Evolutionary conservation across 805 yeast species (phyloP), one percentile per base, ranked within the genome.

Genomic region (Schizosaccharomyces osmophilus): DNA sequence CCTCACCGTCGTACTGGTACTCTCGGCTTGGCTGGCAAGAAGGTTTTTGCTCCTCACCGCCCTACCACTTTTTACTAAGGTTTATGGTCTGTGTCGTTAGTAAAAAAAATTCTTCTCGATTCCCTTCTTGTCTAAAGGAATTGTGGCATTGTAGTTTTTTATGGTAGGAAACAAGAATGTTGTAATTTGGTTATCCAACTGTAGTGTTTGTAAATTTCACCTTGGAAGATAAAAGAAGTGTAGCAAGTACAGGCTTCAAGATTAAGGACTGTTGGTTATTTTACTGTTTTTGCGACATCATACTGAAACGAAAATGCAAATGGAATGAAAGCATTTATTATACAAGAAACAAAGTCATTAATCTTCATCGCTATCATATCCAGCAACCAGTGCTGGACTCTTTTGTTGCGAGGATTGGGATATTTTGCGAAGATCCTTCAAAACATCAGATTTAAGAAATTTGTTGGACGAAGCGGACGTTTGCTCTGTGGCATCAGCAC

Each of bases 1-100:
- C 97, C 99, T 73, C 99, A 93, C 95, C 90, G 97, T 82, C 54
- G 42, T 22, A 48, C 59, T 48, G 60, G 60, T n/a, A 26, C 22
- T 31, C 26, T 45, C 51, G 51, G 51, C 26, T 55, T 55, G 59
- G 41, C 36, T 22, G 78, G 94, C 74, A 79, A 82, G 81, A 80
- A 83, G 78, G 77, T 87, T 76, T 93, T 79, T 82, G 81, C 90
- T 77, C 79, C 87, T 79, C 83, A 83, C 80, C 85, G 95, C 79
- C 97, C 97, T 77, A 76, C 95, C 73, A 93, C 99, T 75, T 89
- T 83, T 87, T 90, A 90, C 85, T 90, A 89, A 78, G 57, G 36
- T 17, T 19, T 45, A 45, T 45, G 51, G 51, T 45, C 51, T 45
- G 22, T 45, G 22, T 24, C 26, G 26, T 17, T 45, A 45, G 51